Percentiles rank a stretch among this genome's conserved stretches.
Conservation (phyloP, 331 rosid genomes). For the Stylosanthes scabra region DNA sequence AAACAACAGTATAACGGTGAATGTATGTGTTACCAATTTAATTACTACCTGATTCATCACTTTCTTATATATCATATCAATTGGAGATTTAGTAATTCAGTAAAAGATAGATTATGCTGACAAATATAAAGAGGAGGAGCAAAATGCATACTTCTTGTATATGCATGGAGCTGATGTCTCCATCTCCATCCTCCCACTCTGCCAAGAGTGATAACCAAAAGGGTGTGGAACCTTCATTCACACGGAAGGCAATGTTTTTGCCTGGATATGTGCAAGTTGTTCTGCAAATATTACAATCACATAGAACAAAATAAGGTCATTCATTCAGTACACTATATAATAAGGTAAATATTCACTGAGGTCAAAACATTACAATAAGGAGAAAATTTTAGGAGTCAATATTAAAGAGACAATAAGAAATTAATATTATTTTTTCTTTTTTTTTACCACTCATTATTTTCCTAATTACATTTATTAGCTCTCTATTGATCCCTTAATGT, state of each 20-base stretch:
- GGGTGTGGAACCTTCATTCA: slow-evolving; percentile 90
- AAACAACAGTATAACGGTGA: no score
- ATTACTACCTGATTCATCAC: neutral
- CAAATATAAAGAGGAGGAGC: slow-evolving; percentile 16
- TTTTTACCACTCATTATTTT: no score
- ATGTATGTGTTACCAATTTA: neutral
- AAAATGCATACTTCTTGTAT: slow-evolving; percentile 62
- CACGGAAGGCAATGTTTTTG: slow-evolving; percentile 73
- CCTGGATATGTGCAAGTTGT: slow-evolving; percentile 79
- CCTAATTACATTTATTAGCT: no score
- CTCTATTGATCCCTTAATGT: no score
- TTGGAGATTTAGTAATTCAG: neutral
- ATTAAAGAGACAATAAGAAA: no score
- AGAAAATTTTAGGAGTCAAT: no score
- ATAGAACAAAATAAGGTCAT: neutral
- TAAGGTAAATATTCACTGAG: no score
- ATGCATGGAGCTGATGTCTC: slow-evolving; percentile 84
- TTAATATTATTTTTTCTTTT: no score
- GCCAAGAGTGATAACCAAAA: slow-evolving; percentile 83
- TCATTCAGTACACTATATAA: neutral
- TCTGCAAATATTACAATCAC: slow-evolving; percentile 41
- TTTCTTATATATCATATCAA: slow-evolving; percentile 1
- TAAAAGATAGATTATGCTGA: slow-evolving; percentile 18
- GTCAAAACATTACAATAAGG: no score
- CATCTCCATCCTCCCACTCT: slow-evolving; percentile 86